Base-by-base conservation (phyloP, 2,329 filamentous ascomycete genomes). In the Cercospora citrullina region DNA sequence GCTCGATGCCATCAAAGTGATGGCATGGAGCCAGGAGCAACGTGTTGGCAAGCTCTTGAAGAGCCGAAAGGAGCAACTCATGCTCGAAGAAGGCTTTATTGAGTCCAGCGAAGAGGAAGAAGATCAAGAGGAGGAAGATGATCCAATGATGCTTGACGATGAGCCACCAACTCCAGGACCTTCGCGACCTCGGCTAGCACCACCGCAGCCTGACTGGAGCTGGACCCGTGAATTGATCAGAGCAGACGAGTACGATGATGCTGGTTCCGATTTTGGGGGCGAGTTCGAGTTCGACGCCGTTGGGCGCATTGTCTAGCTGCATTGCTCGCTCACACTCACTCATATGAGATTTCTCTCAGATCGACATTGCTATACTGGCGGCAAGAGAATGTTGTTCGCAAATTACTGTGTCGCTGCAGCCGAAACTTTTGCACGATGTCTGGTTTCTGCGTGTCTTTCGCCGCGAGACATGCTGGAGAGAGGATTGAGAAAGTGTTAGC, bases 1-100 rank as follows among this genome's bases (percentile, higher is more conserved):
- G 9, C 57, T 69, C 6, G 66, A 68, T 33, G 64, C 60, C 0
- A n/a, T 51, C 0, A 66, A 68, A 31, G 6, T 68, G 10, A 28
- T 12, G 10, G 9, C 28, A 7, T 51, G 4, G 10, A 30, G 10
- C 3, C 36, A 48, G 0, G 60, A 62, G 5, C 39, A 26, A 8
- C n/a, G 14, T 8, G 39, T 62, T 4, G 23, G 5, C 3, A 55
- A 55, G 3, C 51, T 55, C 18, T 26, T 53, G 8, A 53, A 53
- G 18, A 26, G 9, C 30, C 30, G 30, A 2, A 10, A 31, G 9
- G 9, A 31, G 30, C 30, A 31, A 31, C 30, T 31, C 2, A 10
- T 31, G 30, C 9, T 31, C 2, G 30, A 31, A 31, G 30, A 31
- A 31, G 30, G 30, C 9, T 12, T 31, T 7, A 7, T 10, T 1